Base-by-base conservation (phyloP, 2,329 filamentous ascomycete genomes). In the Fusarium oligoseptatum region DNA sequence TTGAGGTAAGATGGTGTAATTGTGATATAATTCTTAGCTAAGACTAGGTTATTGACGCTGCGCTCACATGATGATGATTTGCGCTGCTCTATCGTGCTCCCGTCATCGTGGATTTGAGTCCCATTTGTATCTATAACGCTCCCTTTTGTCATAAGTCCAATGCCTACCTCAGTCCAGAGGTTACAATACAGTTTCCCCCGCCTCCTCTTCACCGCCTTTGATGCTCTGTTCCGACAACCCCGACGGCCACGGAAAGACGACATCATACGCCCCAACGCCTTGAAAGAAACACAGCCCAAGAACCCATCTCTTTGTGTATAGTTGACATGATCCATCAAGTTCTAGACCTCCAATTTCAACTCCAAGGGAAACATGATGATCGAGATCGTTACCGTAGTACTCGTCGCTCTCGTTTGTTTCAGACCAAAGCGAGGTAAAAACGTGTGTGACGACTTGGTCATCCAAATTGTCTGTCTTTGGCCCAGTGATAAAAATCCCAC, bases 151-250 rank as follows among this genome's bases (percentile, higher is more conserved):
- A n/a, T 4, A 50, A 3, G 8, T 11, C 3, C 6, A 36, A 56
- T n/a, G n/a, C 14, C 6, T 10, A 56, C 17, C 29, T 36, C 5
- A 3, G 2, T 36, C 29, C 11, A 0, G 14, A 15, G 7, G 2
- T 22, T 94, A 48, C 41, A 6, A 17, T 20, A 5, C 4, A 14
- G 7, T 45, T 24, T 24, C 24, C 24, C 24, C 24, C 24, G 24
- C 24, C 24, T 24, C 24, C 24, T 24, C 24, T 24, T 5, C 24
- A 24, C 24, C 24, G 24, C 24, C 24, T 24, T 24, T 24, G 24
- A 24, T 24, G 24, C 24, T 29, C 48, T 52, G 48, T 29, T 52
- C 15, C 0, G 8, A 22, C 11, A 70, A n/a, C 1, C 27, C 10
- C 1, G 10, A 10, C 1, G 78, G 78, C 77, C 78, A 80, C 2